Evolutionary conservation across 371 early-diverging fungal genomes (phyloP), one percentile per base, ranked within the genome.

Genomic region (Nematocida homosporus): DNA sequence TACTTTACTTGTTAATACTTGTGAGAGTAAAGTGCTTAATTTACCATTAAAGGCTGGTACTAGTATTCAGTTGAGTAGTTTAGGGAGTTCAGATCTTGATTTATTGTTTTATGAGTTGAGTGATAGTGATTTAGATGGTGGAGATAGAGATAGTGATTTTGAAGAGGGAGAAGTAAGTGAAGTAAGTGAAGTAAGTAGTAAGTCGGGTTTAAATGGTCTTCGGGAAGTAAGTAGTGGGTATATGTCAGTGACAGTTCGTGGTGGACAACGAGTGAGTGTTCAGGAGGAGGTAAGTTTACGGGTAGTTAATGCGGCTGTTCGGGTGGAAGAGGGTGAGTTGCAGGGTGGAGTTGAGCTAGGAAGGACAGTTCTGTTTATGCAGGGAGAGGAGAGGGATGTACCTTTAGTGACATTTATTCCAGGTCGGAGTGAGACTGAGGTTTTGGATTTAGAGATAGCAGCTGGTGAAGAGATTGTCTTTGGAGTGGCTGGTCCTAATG

Each of bases 1-100:
- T 34, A 44, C 77, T 23, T 34, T 72, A 20, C 34, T 72, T 10
- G 64, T 64, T 6, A 57, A 57, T 23, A 59, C 23, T 16, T 34
- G 27, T n/a, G 75, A 72, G 52, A 72, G 63, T 32, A 60, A 63
- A 27, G 64, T 63, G 32, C 50, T 72, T 20, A 63, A 72, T 32
- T 25, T 72, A 0, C 60, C 63, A 20, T 3, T 72, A 18, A 72
- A 50, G 34, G 52, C 52, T 44, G 75, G 63, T 4, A 44, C 38
- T 4, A 20, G 50, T 4, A 0, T 72, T 23, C 23, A 30, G 8
- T 27, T 72, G 23, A 23, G 47, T 18, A 47, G 53, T 38, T 60
- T 61, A 53, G 75, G 75, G 40, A 44, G 42, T n/a, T 61, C 48
- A 34, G 75, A 72, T 25, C 8, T 72, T 18, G 75, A 72, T 30